A percentile compares a stretch with the other conserved stretches of the same genome.
Evolutionary conservation across 2,329 filamentous ascomycete genomes (phyloP).

Genomic region (Ophiocordyceps robertsii): DNA sequence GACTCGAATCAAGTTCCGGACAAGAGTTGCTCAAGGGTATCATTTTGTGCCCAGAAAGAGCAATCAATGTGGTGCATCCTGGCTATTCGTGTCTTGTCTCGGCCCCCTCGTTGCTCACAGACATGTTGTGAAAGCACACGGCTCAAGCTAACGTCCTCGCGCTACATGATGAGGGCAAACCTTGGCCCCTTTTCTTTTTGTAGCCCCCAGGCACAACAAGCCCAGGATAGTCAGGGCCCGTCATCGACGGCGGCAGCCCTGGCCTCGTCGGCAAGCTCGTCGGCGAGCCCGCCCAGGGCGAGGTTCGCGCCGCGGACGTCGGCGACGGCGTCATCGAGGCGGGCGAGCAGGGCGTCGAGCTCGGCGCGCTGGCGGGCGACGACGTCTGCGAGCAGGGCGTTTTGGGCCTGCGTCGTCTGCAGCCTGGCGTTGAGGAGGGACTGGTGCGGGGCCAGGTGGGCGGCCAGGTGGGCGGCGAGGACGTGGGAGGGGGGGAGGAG

Average conservation of each 20-base stretch:
- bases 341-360: conserved; percentile 34
- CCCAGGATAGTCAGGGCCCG: background rate
- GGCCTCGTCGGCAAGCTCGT: conserved; percentile 36
- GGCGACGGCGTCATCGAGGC: conserved; percentile 35
- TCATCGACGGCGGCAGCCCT: conserved; percentile 13
- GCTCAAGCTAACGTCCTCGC: no score
- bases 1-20: no score
- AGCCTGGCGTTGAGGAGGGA: conserved; percentile 43
- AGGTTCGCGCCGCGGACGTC: conserved; percentile 41
- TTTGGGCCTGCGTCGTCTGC: conserved; percentile 42
- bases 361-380: conserved; percentile 40
- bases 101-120: no score
- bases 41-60: no score
- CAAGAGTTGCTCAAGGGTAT: no score
- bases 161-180: no score
- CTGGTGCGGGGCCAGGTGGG: conserved; percentile 37
- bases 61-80: no score
- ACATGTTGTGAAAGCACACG: no score
- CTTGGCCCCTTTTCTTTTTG: no score
- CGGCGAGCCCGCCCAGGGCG: conserved; percentile 31
- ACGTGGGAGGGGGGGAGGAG: conserved; percentile 38
- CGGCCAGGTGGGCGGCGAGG: conserved; percentile 39
- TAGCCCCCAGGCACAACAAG: no score
- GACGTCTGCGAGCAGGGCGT: conserved; percentile 37
- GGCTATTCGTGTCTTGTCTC: no score